Conservation (phyloP, 768 basidiomycete genomes). For the Pulveroboletus sp. region DNA sequence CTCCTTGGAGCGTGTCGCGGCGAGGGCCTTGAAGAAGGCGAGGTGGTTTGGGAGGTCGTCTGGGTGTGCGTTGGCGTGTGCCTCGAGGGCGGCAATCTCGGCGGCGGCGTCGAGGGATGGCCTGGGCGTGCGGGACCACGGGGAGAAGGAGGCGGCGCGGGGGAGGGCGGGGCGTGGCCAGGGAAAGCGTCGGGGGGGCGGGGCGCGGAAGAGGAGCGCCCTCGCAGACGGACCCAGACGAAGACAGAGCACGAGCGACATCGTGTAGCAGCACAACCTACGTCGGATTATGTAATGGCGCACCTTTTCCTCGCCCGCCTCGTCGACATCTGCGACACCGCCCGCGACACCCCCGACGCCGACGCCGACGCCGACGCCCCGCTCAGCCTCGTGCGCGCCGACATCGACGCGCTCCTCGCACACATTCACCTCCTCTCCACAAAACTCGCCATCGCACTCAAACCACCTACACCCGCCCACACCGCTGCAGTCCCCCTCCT, state of each 20-base stretch:
- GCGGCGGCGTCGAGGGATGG: conserved; percentile 61
- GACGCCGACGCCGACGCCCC: background rate
- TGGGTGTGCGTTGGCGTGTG: conserved; percentile 72
- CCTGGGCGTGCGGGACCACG: conserved; percentile 34
- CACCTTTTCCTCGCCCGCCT: background rate
- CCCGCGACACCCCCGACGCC: conserved; percentile 9
- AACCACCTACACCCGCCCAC: conserved; percentile 53
- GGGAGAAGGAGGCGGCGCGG: conserved; percentile 27
- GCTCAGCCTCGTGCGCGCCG: conserved; percentile 45
- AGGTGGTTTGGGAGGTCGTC: conserved; percentile 70
- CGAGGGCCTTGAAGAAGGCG: conserved; percentile 62
- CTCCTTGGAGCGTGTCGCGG: conserved; percentile 60
- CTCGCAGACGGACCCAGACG: background rate
- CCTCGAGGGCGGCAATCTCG: conserved; percentile 70
- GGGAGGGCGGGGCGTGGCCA: conserved; percentile 19
- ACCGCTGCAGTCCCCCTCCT: conserved; percentile 50
- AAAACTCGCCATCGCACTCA: conserved; percentile 61
- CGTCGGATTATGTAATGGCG: background rate
- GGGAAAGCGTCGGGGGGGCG: conserved; percentile 41
- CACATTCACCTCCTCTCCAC: conserved; percentile 57
- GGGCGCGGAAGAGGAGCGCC: conserved; percentile 10
- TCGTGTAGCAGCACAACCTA: background rate
- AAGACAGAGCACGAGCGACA: conserved; percentile 11
- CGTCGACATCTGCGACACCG: conserved; percentile 19
- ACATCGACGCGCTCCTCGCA: conserved; percentile 55